Conservation (phyloP, 1,139 yeast genomes). For the Yamadazyma buinensis region DNA sequence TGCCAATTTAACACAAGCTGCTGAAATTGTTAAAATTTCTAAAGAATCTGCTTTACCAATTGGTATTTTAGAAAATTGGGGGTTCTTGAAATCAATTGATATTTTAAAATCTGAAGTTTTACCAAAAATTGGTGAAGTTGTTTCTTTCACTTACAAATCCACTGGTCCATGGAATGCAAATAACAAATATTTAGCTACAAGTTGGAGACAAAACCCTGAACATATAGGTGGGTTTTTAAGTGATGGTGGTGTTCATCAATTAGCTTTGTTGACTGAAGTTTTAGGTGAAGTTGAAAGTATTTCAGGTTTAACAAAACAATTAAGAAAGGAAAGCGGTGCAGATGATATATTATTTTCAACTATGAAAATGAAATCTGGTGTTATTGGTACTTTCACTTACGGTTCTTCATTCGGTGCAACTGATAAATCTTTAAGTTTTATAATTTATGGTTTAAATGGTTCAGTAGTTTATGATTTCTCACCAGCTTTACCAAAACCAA, state of each 20-base stretch:
- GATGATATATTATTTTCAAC: constrained; percentile 78
- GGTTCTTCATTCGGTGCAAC: constrained; percentile 90
- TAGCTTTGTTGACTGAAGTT: constrained; percentile 80
- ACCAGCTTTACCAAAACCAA: constrained; percentile 46
- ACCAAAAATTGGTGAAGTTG: constrained; percentile 69
- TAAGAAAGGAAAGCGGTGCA: constrained; percentile 70
- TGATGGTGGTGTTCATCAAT: constrained; percentile 95
- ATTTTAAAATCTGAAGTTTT: constrained; percentile 50
- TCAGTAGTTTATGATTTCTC: constrained; percentile 63
- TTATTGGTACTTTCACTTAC: constrained; percentile 83
- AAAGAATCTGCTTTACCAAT: constrained; percentile 61
- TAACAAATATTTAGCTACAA: constrained; percentile 63
- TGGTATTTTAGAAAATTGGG: constrained; percentile 81
- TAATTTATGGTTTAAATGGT: constrained; percentile 76
- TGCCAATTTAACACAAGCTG: constrained; percentile 75
- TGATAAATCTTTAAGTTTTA: constrained; percentile 61
- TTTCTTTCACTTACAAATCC: constrained; percentile 72
- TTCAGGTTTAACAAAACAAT: constrained; percentile 71
- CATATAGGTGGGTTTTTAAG: constrained; percentile 89
- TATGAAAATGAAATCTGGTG: constrained; percentile 56
- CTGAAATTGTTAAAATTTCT: constrained; percentile 66
- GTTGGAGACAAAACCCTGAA: constrained; percentile 87
- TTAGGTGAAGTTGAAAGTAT: constrained; percentile 69
- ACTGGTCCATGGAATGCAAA: constrained; percentile 73
- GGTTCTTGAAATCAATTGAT: constrained; percentile 56